phyloP scores from a whole-genome alignment of 78 protist species.

The Dictyostelium intermedium region DNA sequence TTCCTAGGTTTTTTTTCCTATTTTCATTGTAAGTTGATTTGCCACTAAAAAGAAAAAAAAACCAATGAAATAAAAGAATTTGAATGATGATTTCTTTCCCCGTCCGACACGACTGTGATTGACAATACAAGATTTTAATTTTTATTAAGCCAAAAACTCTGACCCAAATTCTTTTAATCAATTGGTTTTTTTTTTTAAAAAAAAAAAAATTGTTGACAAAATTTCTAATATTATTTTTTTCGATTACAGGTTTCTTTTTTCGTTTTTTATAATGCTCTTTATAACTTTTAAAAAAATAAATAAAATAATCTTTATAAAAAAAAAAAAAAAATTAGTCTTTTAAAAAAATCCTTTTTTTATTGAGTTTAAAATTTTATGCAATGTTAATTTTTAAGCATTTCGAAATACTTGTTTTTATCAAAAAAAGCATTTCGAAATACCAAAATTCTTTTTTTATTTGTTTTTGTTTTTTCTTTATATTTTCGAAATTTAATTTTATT shows the following conservation, averaged over 20 bases:
- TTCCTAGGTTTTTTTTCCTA: neutral
- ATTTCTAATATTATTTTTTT: too few species aligned
- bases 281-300: neutral
- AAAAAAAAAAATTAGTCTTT: too few species aligned
- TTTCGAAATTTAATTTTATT: too few species aligned
- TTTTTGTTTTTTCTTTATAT: too few species aligned
- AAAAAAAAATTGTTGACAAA: neutral
- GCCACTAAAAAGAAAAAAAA: neutral
- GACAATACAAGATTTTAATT: neutral
- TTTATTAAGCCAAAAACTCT: slow-evolving; percentile 6
- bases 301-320: neutral
- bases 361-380: too few species aligned
- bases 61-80: neutral
- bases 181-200: neutral
- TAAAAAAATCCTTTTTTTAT: too few species aligned
- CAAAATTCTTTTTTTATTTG: too few species aligned
- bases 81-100: slow-evolving; percentile 25
- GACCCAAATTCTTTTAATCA: neutral
- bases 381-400: too few species aligned
- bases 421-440: too few species aligned
- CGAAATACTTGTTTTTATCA: too few species aligned
- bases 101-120: slow-evolving; percentile 6
- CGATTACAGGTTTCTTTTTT: neutral
- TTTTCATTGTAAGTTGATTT: neutral
- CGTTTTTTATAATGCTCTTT: neutral